A percentile compares a stretch with the other conserved stretches of the same genome.
Conservation (phyloP, 306 rosid species). For the Alnus rubra region DNA sequence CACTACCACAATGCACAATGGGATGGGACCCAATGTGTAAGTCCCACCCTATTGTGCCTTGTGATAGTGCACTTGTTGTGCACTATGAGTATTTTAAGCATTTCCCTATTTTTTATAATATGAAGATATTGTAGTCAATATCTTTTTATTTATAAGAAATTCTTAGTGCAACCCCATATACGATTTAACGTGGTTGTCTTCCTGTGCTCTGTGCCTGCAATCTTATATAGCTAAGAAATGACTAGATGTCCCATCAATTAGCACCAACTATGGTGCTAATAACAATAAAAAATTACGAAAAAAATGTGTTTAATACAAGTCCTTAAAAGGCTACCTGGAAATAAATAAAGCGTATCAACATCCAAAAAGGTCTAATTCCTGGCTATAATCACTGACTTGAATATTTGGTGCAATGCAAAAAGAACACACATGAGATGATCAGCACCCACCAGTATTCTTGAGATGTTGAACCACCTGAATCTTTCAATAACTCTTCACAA, state of each 20-base stretch:
- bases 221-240: neutral
- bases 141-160: neutral
- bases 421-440: neutral
- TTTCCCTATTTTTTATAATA: too few relatives aligned
- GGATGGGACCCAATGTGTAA: too few relatives aligned
- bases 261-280: neutral
- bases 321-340: neutral
- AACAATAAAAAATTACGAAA: neutral
- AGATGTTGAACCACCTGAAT: neutral
- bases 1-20: too few relatives aligned
- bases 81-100: too few relatives aligned
- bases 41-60: too few relatives aligned
- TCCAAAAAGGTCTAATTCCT: neutral
- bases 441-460: neutral
- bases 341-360: neutral
- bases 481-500: constrained; percentile 25
- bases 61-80: too few relatives aligned
- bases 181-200: too few relatives aligned
- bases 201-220: neutral
- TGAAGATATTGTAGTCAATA: neutral
- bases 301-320: neutral
- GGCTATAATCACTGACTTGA: neutral
- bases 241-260: neutral
- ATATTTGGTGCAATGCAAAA: neutral
- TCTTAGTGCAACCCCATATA: too few relatives aligned